These are phyloP conservation scores for Brassica juncea DNA, from an alignment of 345 rosid genomes.

Conservation along the genomic window DNA sequence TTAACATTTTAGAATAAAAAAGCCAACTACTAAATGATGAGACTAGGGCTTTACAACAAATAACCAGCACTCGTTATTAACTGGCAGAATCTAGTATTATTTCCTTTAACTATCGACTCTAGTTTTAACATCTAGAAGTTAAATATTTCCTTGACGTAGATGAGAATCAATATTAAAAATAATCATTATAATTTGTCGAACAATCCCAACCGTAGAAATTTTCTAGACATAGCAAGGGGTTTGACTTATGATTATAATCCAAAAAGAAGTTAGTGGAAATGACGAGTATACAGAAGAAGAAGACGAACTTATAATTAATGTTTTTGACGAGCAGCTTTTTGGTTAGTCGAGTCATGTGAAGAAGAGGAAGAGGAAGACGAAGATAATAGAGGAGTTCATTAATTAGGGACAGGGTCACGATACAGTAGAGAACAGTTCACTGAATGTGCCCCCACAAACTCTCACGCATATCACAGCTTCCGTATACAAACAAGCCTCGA, in stretches of 20 bases:
- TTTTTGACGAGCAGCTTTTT: constrained; percentile 32
- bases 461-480: constrained; percentile 25
- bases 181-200: neutral
- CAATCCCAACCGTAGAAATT: neutral
- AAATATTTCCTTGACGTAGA: neutral
- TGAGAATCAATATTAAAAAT: neutral
- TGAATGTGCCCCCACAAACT: constrained; percentile 37
- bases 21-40: neutral
- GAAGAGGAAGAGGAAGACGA: neutral
- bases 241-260: constrained; percentile 37
- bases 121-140: neutral
- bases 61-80: constrained; percentile 1
- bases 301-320: constrained; percentile 16
- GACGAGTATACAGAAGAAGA: constrained; percentile 18
- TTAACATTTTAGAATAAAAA: neutral
- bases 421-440: constrained; percentile 28
- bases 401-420: constrained; percentile 27
- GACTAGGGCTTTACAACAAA: neutral
- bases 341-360: constrained; percentile 37
- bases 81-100: neutral
- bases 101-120: neutral
- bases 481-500: constrained; percentile 35
- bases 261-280: constrained; percentile 18
- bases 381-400: constrained; percentile 13
- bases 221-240: neutral